phyloP scores from a whole-genome alignment of 345 rosid genomes.

The Lepidium didymum region DNA sequence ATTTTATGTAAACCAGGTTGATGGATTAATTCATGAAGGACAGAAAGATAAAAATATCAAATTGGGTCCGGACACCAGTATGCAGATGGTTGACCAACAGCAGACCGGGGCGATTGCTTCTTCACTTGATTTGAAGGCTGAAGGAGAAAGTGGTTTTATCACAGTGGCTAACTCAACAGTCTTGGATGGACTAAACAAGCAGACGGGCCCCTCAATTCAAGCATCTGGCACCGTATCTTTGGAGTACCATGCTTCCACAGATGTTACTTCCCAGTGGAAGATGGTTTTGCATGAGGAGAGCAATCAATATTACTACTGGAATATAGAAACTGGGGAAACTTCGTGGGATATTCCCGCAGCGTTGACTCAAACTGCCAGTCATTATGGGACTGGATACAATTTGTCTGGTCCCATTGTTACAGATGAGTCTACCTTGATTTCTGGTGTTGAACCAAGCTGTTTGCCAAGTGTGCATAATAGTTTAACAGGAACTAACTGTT shows the following conservation, averaged over 20 bases:
- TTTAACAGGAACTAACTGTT: constrained; percentile 16
- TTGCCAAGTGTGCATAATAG: constrained; percentile 22
- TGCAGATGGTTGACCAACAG: constrained; percentile 26
- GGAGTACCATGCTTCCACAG: constrained; percentile 40
- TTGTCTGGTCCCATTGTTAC: constrained; percentile 27
- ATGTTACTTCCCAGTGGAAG: constrained; percentile 62
- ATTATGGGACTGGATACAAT: constrained; percentile 27
- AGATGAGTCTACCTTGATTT: constrained; percentile 23
- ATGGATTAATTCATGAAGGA: constrained; percentile 28
- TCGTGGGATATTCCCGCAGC: constrained; percentile 83
- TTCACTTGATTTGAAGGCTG: constrained; percentile 21
- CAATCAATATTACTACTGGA: constrained; percentile 89
- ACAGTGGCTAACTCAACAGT: constrained; percentile 24
- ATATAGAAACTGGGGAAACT: constrained; percentile 89
- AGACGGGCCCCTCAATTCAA: constrained; percentile 31
- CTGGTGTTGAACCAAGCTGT: constrained; percentile 28
- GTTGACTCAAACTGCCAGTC: constrained; percentile 38
- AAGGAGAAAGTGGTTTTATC: constrained; percentile 25
- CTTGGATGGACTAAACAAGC: constrained; percentile 32
- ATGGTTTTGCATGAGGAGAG: constrained; percentile 88
- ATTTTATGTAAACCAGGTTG: constrained; percentile 32
- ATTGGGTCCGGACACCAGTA: constrained; percentile 25
- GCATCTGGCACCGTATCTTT: constrained; percentile 33
- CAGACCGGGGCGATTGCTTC: constrained; percentile 29
- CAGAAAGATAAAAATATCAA: constrained; percentile 30